A percentile compares a stretch with the other conserved stretches of the same genome.
These are phyloP conservation scores for Aspergillus sp. DNA, from an alignment of 2,329 filamentous ascomycete genomes.

Conservation along the genomic window DNA sequence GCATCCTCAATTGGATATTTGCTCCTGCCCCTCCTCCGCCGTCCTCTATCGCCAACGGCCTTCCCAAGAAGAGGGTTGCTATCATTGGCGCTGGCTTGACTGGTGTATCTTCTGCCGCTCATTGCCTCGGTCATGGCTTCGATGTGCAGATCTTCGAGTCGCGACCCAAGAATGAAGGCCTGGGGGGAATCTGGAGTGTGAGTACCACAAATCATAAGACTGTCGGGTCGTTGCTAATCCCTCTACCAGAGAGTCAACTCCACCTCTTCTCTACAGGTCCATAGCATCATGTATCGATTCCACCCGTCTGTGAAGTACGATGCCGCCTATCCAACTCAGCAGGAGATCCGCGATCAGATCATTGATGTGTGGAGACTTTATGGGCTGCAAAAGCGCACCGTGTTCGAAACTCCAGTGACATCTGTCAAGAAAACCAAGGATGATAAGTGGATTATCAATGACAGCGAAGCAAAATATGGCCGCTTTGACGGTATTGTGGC, in stretches of 20 bases:
- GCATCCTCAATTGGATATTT: slow-evolving; percentile 46
- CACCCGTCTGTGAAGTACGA: slow-evolving; percentile 74
- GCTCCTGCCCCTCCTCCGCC: slow-evolving; percentile 65
- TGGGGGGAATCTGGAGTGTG: slow-evolving; percentile 80
- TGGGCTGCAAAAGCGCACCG: slow-evolving; percentile 63
- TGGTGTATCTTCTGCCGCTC: slow-evolving; percentile 70
- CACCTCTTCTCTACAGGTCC: slow-evolving; percentile 76
- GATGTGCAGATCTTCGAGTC: slow-evolving; percentile 76
- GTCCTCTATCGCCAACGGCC: slow-evolving; percentile 47
- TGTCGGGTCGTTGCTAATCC: slow-evolving; percentile 1
- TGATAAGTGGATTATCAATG: slow-evolving; percentile 74
- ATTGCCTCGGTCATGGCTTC: slow-evolving; percentile 81
- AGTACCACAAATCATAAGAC: slow-evolving; percentile 19
- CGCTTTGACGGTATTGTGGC: slow-evolving; percentile 74
- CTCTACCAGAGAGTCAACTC: slow-evolving; percentile 65
- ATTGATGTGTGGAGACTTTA: slow-evolving; percentile 70
- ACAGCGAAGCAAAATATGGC: slow-evolving; percentile 64
- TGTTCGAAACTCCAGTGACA: slow-evolving; percentile 65
- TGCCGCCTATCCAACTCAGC: slow-evolving; percentile 69
- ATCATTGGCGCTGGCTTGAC: slow-evolving; percentile 71
- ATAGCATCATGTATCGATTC: slow-evolving; percentile 83
- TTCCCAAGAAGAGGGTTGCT: slow-evolving; percentile 54
- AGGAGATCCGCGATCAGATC: slow-evolving; percentile 71
- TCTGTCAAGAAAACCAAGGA: slow-evolving; percentile 64
- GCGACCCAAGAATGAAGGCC: slow-evolving; percentile 54